Evolutionary conservation across 108 stramenopile genomes (phyloP).

Genomic region (Craspedostauros australis): DNA sequence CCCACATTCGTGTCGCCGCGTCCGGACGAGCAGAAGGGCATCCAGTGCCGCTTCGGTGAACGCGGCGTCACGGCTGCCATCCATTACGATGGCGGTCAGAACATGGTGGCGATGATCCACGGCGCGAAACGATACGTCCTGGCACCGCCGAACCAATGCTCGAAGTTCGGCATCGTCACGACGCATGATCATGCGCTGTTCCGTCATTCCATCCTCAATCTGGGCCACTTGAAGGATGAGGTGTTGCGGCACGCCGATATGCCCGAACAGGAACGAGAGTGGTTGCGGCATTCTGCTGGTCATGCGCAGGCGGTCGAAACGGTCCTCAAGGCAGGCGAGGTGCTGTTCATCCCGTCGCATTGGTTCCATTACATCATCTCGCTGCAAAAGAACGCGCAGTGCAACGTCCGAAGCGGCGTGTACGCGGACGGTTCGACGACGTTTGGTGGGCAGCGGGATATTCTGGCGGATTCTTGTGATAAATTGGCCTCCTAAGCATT

Average conservation of each 20-base stretch:
- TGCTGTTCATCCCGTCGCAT: constrained; percentile 78
- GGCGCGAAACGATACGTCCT: constrained; percentile 89
- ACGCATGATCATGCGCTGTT: constrained; percentile 41
- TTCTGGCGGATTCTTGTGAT: not conserved
- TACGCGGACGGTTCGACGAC: constrained; percentile 29
- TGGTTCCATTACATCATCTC: constrained; percentile 87
- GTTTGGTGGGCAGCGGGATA: constrained; percentile 37
- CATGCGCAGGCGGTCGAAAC: constrained; percentile 55
- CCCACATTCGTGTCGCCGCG: constrained; percentile 40
- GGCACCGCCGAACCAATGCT: constrained; percentile 66
- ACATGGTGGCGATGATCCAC: constrained; percentile 84
- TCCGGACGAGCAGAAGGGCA: constrained; percentile 53
- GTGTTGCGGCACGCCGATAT: constrained; percentile 2
- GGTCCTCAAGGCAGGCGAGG: constrained; percentile 76
- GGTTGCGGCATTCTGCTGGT: constrained; percentile 32
- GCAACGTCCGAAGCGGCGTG: constrained; percentile 69
- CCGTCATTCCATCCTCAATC: constrained; percentile 77
- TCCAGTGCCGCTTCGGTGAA: constrained; percentile 73
- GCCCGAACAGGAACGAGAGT: constrained; percentile 37
- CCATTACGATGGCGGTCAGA: constrained; percentile 84
- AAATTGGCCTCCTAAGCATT: too few species aligned
- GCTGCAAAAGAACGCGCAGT: constrained; percentile 78
- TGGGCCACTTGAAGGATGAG: constrained; percentile 35
- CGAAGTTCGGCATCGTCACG: constrained; percentile 60
- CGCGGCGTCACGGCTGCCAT: constrained; percentile 80